Evolutionary conservation across 805 yeast genomes (phyloP).

Genomic region (Candida sithepensis): DNA sequence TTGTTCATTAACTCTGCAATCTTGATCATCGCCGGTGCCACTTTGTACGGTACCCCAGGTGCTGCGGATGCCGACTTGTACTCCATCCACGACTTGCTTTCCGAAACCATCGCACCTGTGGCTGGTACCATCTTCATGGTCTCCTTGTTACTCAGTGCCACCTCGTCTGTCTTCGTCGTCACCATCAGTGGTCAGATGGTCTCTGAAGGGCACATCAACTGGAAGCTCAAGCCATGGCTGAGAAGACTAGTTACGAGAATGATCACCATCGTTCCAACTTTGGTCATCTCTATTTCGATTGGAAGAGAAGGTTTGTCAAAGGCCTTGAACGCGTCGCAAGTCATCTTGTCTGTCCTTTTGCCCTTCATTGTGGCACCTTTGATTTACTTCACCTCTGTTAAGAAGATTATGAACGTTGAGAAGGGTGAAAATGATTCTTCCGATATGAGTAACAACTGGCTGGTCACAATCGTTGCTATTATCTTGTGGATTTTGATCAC

Average conservation of each 20-base stretch:
- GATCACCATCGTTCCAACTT: conserved; percentile 73
- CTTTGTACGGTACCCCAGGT: conserved; percentile 61
- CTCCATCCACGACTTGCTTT: conserved; percentile 60
- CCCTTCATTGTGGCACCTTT: conserved; percentile 82
- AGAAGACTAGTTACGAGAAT: conserved; percentile 69
- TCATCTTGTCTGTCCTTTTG: conserved; percentile 67
- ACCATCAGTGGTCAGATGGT: conserved; percentile 90
- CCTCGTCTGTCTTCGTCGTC: conserved; percentile 83
- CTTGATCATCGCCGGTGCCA: conserved; percentile 71
- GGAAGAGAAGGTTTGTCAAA: conserved; percentile 63
- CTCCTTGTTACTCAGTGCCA: conserved; percentile 75
- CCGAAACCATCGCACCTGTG: conserved; percentile 55
- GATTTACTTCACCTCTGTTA: conserved; percentile 69
- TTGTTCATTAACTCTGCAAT: conserved; percentile 81
- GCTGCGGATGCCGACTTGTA: conserved; percentile 71
- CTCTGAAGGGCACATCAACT: conserved; percentile 77
- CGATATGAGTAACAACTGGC: conserved; percentile 61
- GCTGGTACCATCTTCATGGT: conserved; percentile 82
- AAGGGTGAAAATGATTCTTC: conserved; percentile 25
- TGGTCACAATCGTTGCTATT: conserved; percentile 44
- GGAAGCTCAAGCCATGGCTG: conserved; percentile 79
- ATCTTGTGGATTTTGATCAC: conserved; percentile 66
- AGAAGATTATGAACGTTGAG: conserved; percentile 58
- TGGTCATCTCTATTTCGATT: conserved; percentile 58
- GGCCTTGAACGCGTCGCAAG: conserved; percentile 81